phyloP scores from a whole-genome alignment of 768 basidiomycete genomes.

The Suillus luteus region DNA sequence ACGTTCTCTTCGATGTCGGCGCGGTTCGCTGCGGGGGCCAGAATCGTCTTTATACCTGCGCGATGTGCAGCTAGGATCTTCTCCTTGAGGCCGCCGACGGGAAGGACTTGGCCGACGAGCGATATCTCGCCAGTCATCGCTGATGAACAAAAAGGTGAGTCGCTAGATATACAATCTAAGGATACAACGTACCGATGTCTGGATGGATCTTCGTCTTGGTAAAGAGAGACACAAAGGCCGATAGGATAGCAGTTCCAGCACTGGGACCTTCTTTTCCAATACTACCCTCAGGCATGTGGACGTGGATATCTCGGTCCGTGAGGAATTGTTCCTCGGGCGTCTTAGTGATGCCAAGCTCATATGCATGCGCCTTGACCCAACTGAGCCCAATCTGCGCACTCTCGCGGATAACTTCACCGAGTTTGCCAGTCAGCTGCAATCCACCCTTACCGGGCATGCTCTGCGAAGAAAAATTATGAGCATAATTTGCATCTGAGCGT shows the following conservation, averaged over 20 bases:
- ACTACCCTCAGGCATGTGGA: conserved; percentile 96
- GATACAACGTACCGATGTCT: conserved; percentile 72
- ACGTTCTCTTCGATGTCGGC: conserved; percentile 98
- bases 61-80: conserved; percentile 97
- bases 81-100: conserved; percentile 95
- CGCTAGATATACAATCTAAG: conserved; percentile 7
- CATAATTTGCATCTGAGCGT: not conserved
- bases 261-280: conserved; percentile 96
- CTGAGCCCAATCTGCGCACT: conserved; percentile 93
- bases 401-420: conserved; percentile 97
- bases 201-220: conserved; percentile 81
- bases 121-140: conserved; percentile 99
- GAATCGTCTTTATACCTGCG: conserved; percentile 91
- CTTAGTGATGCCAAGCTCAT: conserved; percentile 82
- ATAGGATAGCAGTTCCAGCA: conserved; percentile 91
- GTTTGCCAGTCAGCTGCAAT: conserved; percentile 92
- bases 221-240: conserved; percentile 90
- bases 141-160: conserved; percentile 27
- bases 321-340: conserved; percentile 74
- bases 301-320: conserved; percentile 85
- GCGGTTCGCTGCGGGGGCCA: conserved; percentile 85
- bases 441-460: conserved; percentile 96
- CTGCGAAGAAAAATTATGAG: conserved; percentile 39
- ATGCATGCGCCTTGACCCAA: conserved; percentile 92
- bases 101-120: conserved; percentile 92